phyloP scores from a whole-genome alignment of 192 early-diverging fungal genomes.

The Coemansia sp. region DNA sequence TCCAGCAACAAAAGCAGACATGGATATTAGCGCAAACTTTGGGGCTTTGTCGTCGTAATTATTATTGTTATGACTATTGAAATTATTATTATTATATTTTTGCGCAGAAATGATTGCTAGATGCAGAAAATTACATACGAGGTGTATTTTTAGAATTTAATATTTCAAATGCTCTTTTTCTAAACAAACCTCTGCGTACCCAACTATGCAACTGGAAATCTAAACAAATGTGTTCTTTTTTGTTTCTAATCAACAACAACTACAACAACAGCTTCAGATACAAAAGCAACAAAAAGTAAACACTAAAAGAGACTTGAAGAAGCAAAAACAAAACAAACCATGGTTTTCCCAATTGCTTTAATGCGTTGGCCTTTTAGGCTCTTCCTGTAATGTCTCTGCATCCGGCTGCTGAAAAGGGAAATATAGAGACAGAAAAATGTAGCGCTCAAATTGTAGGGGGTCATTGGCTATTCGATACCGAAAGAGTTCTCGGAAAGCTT shows the following conservation, averaged over 20 bases:
- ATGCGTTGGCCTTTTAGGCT: neutral
- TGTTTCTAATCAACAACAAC: neutral
- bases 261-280: too few relatives aligned
- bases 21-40: neutral
- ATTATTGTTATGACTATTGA: neutral
- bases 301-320: neutral
- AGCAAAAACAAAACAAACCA: conserved; percentile 4
- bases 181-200: neutral
- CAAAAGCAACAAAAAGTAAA: neutral
- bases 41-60: neutral
- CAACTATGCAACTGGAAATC: neutral
- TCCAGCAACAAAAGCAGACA: neutral
- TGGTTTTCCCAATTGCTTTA: neutral
- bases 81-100: neutral
- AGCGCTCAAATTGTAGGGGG: too few relatives aligned
- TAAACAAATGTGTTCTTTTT: neutral
- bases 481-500: too few relatives aligned
- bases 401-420: too few relatives aligned
- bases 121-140: neutral
- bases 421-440: too few relatives aligned
- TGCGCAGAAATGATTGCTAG: neutral
- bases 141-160: neutral
- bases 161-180: neutral
- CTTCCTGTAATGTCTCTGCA: too few relatives aligned
- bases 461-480: too few relatives aligned